These are phyloP conservation scores for Taiwanofungus camphoratus DNA, from an alignment of 1,284 basidiomycete species.

Conservation along the genomic window DNA sequence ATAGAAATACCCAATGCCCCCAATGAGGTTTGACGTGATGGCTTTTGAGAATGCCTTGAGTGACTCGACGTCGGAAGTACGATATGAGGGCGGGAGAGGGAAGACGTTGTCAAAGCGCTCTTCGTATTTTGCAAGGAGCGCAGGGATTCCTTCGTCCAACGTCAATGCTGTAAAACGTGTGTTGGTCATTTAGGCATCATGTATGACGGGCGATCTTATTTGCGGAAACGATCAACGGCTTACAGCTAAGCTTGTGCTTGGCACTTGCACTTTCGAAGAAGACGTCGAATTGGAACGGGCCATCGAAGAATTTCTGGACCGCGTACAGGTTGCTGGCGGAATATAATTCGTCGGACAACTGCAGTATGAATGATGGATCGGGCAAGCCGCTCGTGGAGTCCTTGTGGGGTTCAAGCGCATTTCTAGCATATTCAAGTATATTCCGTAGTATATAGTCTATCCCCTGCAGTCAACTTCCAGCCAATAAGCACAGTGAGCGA, in stretches of 20 bases:
- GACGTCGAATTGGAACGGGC: conserved; percentile 82
- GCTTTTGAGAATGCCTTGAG: conserved; percentile 76
- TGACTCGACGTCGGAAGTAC: conserved; percentile 40
- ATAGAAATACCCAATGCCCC: conserved; percentile 92
- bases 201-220: no score
- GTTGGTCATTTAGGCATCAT: background rate
- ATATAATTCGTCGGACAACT: conserved; percentile 70
- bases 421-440: conserved; percentile 54
- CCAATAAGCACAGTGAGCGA: background rate
- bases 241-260: conserved; percentile 57
- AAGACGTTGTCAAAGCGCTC: conserved; percentile 66
- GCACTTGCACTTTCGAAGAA: conserved; percentile 74
- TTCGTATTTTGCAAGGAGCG: conserved; percentile 58
- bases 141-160: conserved; percentile 65
- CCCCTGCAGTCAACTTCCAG: background rate
- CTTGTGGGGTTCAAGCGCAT: conserved; percentile 50
- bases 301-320: conserved; percentile 81
- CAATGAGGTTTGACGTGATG: conserved; percentile 84
- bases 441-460: conserved; percentile 65
- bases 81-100: conserved; percentile 54
- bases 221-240: conserved; percentile 22
- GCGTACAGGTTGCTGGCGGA: conserved; percentile 77
- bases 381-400: conserved; percentile 48
- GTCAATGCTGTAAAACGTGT: conserved; percentile 40
- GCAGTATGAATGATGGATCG: conserved; percentile 75